A percentile compares a stretch with the other conserved stretches of the same genome.
Evolutionary conservation across 768 basidiomycete genomes (phyloP).

Genomic region (Phylloporus sp.): DNA sequence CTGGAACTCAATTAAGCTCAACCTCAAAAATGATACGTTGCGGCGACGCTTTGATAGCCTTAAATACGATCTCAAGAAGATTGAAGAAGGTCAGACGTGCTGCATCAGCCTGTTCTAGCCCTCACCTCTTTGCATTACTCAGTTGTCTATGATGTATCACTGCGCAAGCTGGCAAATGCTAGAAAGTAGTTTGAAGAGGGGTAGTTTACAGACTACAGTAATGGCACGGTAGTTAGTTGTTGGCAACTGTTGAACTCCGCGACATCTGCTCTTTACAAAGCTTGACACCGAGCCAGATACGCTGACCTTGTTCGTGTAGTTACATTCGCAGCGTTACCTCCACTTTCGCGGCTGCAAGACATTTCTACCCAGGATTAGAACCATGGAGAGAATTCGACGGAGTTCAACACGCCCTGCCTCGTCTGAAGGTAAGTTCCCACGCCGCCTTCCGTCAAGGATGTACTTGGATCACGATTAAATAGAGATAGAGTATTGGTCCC

Average conservation of each 20-base stretch:
- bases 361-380: not conserved
- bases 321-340: constrained; percentile 1
- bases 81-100: constrained; percentile 67
- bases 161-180: constrained; percentile 50
- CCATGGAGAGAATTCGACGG: constrained; percentile 63
- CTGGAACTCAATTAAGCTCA: constrained; percentile 47
- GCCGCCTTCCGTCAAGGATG: constrained; percentile 9
- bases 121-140: not conserved
- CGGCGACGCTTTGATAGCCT: constrained; percentile 76
- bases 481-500: constrained; percentile 80
- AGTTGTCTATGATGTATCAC: constrained; percentile 86
- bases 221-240: not conserved
- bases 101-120: not conserved
- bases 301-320: constrained; percentile 7
- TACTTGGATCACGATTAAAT: constrained; percentile 9
- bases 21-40: constrained; percentile 75
- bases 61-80: constrained; percentile 85
- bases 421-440: constrained; percentile 61
- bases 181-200: not conserved
- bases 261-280: constrained; percentile 7
- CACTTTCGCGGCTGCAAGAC: not conserved
- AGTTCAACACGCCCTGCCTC: constrained; percentile 62
- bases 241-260: constrained; percentile 22
- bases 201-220: not conserved
- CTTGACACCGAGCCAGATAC: not conserved